These are phyloP conservation scores for Ogataea trehaloabstinens DNA, from an alignment of 805 yeast species.

Conservation along the genomic window DNA sequence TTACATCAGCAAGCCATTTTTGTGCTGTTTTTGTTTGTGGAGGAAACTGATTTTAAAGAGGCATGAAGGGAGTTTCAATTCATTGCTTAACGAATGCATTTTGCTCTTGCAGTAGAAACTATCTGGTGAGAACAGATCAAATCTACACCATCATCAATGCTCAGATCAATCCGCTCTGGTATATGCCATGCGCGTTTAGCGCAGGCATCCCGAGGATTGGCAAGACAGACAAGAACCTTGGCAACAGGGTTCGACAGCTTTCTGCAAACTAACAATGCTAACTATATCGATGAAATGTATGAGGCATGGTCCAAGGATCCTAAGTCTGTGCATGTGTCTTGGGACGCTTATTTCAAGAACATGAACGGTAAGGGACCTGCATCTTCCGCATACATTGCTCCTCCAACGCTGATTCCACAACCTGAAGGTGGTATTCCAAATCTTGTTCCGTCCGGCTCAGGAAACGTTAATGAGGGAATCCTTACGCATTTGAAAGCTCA, in stretches of 20 bases:
- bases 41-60: not conserved
- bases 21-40: not conserved
- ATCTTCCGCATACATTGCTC: constrained; percentile 78
- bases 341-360: constrained; percentile 97
- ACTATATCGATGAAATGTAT: constrained; percentile 97
- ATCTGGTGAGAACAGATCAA: no score
- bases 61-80: not conserved
- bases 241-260: constrained; percentile 65
- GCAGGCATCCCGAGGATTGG: constrained; percentile 9
- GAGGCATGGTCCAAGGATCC: constrained; percentile 93
- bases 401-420: constrained; percentile 84
- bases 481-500: constrained; percentile 91
- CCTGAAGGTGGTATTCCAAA: constrained; percentile 76
- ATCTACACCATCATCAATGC: constrained; percentile 19
- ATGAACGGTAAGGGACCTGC: constrained; percentile 69
- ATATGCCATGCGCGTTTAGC: constrained; percentile 23
- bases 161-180: constrained; percentile 27
- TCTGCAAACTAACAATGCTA: constrained; percentile 79
- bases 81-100: no score
- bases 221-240: constrained; percentile 17
- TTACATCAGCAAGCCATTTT: constrained; percentile 1
- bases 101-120: no score
- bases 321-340: constrained; percentile 84
- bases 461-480: constrained; percentile 61
- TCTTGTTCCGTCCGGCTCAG: constrained; percentile 51